Conservation (phyloP, 257 asterid genomes). For the Mentha longifolia region DNA sequence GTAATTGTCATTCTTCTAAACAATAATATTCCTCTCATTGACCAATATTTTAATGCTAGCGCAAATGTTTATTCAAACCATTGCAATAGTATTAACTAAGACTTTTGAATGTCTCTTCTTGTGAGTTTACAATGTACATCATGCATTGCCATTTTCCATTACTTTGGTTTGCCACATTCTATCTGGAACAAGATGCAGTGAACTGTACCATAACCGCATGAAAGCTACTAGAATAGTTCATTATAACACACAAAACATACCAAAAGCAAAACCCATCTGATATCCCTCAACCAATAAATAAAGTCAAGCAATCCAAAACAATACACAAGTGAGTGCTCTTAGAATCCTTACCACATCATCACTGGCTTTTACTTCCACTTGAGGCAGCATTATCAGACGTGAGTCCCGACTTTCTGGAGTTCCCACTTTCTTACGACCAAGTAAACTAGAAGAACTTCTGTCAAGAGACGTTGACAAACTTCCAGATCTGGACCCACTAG, state of each 20-base stretch:
- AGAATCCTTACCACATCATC: conserved; percentile 82
- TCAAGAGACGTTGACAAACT: conserved; percentile 53
- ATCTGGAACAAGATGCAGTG: conserved; percentile 14
- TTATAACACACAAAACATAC: conserved; percentile 22
- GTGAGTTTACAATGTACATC: conserved; percentile 6
- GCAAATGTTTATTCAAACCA: too few species aligned
- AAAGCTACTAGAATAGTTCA: conserved; percentile 17
- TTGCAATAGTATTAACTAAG: conserved; percentile 1
- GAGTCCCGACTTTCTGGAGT: conserved; percentile 85
- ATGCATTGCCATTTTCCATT: conserved; percentile 7
- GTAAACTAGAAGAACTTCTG: conserved; percentile 50
- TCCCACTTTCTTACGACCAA: conserved; percentile 68
- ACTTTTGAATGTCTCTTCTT: background rate
- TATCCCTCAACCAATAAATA: conserved; percentile 23
- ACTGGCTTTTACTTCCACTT: conserved; percentile 89
- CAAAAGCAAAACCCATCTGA: conserved; percentile 11
- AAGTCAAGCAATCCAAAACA: background rate
- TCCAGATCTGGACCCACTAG: conserved; percentile 72
- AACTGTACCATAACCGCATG: conserved; percentile 12
- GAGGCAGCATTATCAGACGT: conserved; percentile 91
- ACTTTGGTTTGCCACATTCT: conserved; percentile 18
- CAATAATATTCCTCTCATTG: too few species aligned
- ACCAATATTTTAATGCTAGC: too few species aligned
- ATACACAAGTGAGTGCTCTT: conserved; percentile 12
- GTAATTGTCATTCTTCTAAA: too few species aligned